Evolutionary conservation across 169 alveolate genomes (phyloP).

Genomic region (Hepatocystis sp.): DNA sequence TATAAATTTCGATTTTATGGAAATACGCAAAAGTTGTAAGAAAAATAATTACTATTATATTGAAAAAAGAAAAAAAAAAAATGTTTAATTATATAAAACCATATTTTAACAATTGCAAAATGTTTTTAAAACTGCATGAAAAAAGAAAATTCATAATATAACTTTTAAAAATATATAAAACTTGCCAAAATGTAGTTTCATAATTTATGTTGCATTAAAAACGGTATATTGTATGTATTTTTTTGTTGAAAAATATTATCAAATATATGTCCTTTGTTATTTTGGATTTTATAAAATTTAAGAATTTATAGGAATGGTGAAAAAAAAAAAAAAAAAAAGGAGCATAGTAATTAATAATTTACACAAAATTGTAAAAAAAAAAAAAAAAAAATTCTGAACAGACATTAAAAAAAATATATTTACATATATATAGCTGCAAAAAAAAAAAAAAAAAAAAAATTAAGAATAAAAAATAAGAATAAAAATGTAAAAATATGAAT

Average conservation of each 20-base stretch:
- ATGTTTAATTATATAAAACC: background rate
- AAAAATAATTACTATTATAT: no score
- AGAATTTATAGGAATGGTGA: no score
- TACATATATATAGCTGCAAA: background rate
- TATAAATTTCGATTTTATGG: background rate
- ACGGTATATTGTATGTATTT: no score
- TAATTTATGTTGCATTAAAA: no score
- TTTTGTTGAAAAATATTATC: no score
- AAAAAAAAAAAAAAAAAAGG: constrained; percentile 4
- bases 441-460: no score
- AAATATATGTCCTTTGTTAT: no score
- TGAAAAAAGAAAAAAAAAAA: constrained; percentile 1
- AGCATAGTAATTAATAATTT: constrained; percentile 1
- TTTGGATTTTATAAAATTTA: no score
- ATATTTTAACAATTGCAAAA: background rate
- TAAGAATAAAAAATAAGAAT: constrained; percentile 2
- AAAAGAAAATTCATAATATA: no score
- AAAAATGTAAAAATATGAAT: background rate
- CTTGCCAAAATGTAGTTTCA: no score
- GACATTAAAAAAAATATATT: background rate
- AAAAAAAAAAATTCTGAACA: background rate
- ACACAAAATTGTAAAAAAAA: constrained; percentile 6
- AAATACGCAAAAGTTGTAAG: constrained; percentile 2
- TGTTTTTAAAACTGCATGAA: no score
- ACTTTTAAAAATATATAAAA: background rate